Percentiles rank a stretch among this genome's conserved stretches.
phyloP scores from a whole-genome alignment of 192 early-diverging fungal species.

The Entomortierella beljakovae region DNA sequence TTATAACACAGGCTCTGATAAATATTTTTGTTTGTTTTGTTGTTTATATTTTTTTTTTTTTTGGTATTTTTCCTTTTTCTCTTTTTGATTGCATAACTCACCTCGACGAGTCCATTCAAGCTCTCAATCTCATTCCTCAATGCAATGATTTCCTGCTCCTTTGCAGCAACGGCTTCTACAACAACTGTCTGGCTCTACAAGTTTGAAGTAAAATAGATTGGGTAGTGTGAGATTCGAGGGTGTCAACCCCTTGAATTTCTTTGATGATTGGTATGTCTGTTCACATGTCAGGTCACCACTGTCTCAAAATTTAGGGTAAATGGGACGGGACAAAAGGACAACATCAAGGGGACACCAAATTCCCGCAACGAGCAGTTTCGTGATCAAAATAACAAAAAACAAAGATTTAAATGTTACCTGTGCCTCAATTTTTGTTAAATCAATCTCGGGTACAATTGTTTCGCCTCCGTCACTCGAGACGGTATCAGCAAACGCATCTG shows the following conservation, averaged over 20 bases:
- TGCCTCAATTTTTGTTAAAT: conserved; percentile 50
- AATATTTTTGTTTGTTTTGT: background rate
- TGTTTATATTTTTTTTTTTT: background rate
- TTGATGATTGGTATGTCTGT: background rate
- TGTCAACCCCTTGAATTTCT: background rate
- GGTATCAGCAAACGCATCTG: conserved; percentile 38
- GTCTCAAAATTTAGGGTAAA: background rate
- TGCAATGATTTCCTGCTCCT: conserved; percentile 39
- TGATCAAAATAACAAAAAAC: conserved; percentile 2
- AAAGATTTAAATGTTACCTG: conserved; percentile 33
- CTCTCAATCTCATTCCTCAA: conserved; percentile 48
- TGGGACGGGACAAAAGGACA: background rate
- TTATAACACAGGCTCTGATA: too few relatives aligned
- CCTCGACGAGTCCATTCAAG: conserved; percentile 49
- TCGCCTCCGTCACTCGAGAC: conserved; percentile 54
- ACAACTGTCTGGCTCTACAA: conserved; percentile 45
- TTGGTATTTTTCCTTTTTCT: background rate
- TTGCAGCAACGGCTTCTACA: conserved; percentile 46
- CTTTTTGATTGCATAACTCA: background rate
- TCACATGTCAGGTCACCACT: conserved; percentile 15
- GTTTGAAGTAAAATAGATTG: background rate
- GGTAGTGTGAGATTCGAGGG: background rate
- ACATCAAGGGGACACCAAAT: background rate
- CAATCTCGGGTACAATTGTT: conserved; percentile 49
- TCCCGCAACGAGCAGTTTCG: background rate